Percentiles rank a stretch among this genome's conserved stretches.
Conservation (phyloP, 768 basidiomycete species). For the Fomitopsis pulvina region DNA sequence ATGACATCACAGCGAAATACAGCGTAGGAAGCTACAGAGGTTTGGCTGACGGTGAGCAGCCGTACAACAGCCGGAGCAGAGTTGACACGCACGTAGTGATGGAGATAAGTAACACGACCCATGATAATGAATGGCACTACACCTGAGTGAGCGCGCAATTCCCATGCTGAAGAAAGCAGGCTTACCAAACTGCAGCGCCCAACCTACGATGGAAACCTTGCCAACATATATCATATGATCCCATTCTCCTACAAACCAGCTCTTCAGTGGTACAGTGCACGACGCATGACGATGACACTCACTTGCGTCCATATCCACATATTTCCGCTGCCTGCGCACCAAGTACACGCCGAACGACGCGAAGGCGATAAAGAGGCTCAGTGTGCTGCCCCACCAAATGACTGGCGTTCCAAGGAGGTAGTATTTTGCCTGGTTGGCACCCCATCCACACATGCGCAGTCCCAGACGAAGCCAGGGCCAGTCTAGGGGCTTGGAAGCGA, state of each 20-base stretch:
- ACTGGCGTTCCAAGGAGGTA: constrained; percentile 91
- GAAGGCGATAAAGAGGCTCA: constrained; percentile 54
- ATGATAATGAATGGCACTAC: constrained; percentile 95
- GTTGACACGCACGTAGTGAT: constrained; percentile 75
- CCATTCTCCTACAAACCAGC: constrained; percentile 63
- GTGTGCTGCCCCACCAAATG: constrained; percentile 81
- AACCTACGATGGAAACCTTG: constrained; percentile 88
- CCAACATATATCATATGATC: constrained; percentile 90
- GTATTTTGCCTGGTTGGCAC: constrained; percentile 79
- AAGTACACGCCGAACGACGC: constrained; percentile 60
- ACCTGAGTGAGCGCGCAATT: constrained; percentile 4
- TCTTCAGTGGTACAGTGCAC: not conserved
- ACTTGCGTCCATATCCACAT: constrained; percentile 87
- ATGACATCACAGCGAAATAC: constrained; percentile 94
- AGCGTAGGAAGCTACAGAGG: constrained; percentile 74
- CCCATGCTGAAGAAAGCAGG: constrained; percentile 1
- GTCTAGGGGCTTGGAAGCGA: constrained; percentile 87
- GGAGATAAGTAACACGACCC: constrained; percentile 94
- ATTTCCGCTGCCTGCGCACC: constrained; percentile 81
- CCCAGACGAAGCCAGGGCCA: constrained; percentile 93
- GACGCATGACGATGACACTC: constrained; percentile 25
- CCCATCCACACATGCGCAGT: constrained; percentile 97
- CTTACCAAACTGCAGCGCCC: constrained; percentile 87
- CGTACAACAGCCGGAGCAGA: not conserved
- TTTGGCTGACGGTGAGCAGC: not conserved